Conservation (phyloP, 495 filamentous ascomycete species). For the Podospora sp. region DNA sequence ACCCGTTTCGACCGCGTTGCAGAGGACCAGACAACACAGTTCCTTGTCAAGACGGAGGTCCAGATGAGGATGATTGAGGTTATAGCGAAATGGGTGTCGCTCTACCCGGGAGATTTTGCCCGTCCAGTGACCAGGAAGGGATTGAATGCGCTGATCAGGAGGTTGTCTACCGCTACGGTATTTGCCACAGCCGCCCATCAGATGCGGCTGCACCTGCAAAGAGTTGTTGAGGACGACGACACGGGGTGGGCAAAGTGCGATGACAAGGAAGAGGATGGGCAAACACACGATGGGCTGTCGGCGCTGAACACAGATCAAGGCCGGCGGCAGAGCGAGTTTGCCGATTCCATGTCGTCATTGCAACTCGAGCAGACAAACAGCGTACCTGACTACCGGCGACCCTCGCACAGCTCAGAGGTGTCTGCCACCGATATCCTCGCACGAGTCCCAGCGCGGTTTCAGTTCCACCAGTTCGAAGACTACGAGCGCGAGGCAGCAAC, state of each 20-base stretch:
- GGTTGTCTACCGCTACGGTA: conserved; percentile 68
- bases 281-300: conserved; percentile 26
- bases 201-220: conserved; percentile 67
- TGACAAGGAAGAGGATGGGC: conserved; percentile 51
- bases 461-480: conserved; percentile 65
- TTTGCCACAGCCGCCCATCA: conserved; percentile 83
- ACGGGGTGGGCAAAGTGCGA: conserved; percentile 74
- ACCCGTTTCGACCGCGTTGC: conserved; percentile 70
- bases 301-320: conserved; percentile 26
- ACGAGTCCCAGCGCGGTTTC: conserved; percentile 40
- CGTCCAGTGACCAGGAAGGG: conserved; percentile 70
- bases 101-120: conserved; percentile 91
- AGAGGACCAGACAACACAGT: conserved; percentile 60
- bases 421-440: conserved; percentile 37
- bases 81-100: conserved; percentile 86
- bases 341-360: conserved; percentile 48
- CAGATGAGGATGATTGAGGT: conserved; percentile 82
- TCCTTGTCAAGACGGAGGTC: conserved; percentile 69
- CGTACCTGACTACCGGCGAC: conserved; percentile 40
- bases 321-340: conserved; percentile 36
- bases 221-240: conserved; percentile 78
- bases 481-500: conserved; percentile 72
- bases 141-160: conserved; percentile 70
- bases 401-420: conserved; percentile 50
- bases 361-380: conserved; percentile 43